These are phyloP conservation scores for Inga laurina DNA, from an alignment of 306 rosid species.

Conservation along the genomic window DNA sequence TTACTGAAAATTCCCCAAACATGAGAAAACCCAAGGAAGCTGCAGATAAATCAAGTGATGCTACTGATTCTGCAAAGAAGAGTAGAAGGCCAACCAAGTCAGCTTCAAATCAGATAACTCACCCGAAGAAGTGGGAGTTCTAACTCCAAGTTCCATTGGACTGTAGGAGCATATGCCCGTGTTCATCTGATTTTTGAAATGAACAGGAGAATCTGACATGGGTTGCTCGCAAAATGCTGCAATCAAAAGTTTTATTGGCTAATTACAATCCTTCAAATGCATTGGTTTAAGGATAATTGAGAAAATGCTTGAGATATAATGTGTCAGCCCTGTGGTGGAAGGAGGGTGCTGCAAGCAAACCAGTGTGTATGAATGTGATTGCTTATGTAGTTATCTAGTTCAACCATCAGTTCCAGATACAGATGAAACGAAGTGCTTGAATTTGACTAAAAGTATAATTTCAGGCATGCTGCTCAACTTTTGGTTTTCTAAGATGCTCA, in stretches of 20 bases:
- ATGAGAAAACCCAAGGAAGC: slow-evolving; percentile 45
- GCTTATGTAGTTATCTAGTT: neutral
- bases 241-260: neutral
- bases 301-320: neutral
- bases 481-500: too few species aligned
- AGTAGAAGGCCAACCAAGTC: slow-evolving; percentile 33
- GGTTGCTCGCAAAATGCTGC: neutral
- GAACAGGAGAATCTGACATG: neutral
- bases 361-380: neutral
- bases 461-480: neutral
- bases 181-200: neutral
- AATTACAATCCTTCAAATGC: neutral
- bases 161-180: slow-evolving; percentile 24
- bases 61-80: slow-evolving; percentile 33
- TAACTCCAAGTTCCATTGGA: slow-evolving; percentile 29
- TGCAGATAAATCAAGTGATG: slow-evolving; percentile 21
- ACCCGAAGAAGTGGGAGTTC: slow-evolving; percentile 44
- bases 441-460: neutral
- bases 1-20: slow-evolving; percentile 36
- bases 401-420: neutral
- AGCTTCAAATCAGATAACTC: slow-evolving; percentile 46
- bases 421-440: slow-evolving; percentile 2
- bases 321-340: neutral
- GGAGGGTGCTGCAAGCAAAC: neutral
- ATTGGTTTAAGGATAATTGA: neutral